phyloP scores from a whole-genome alignment of 2,329 filamentous ascomycete genomes.

The Aschersonia sp. region DNA sequence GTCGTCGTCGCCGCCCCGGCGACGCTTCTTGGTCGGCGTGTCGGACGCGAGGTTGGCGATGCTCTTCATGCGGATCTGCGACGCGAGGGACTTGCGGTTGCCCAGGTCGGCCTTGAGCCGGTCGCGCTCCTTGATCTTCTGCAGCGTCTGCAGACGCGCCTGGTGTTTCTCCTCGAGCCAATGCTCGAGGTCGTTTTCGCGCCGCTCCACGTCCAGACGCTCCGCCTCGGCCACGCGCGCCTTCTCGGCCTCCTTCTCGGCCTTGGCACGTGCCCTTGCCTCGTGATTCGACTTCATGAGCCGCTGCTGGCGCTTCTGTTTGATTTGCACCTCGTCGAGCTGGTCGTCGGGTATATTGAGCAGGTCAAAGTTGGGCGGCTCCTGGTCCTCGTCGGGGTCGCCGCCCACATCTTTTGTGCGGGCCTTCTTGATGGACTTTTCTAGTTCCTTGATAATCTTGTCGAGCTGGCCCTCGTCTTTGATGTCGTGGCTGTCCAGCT shows the following conservation, averaged over 20 bases:
- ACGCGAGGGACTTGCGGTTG: constrained; percentile 91
- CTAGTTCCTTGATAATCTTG: constrained; percentile 72
- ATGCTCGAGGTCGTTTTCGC: constrained; percentile 68
- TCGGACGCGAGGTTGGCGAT: constrained; percentile 94
- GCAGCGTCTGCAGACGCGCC: constrained; percentile 54
- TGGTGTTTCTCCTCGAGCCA: constrained; percentile 78
- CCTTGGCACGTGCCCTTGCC: constrained; percentile 82
- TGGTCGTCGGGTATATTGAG: constrained; percentile 84
- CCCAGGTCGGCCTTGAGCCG: constrained; percentile 86
- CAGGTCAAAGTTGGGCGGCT: constrained; percentile 73
- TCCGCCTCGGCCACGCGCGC: constrained; percentile 72
- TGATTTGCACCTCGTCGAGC: constrained; percentile 79
- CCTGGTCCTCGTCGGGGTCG: constrained; percentile 64
- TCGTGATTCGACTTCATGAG: constrained; percentile 93
- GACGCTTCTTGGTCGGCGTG: constrained; percentile 67
- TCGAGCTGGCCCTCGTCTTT: constrained; percentile 84
- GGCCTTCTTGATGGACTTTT: constrained; percentile 78
- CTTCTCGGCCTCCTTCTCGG: constrained; percentile 88
- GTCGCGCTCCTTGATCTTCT: constrained; percentile 87
- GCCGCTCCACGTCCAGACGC: constrained; percentile 66
- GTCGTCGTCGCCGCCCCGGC: constrained; percentile 83
- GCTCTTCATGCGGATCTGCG: constrained; percentile 95
- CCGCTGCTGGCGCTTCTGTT: constrained; percentile 84
- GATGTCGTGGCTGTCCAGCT: constrained; percentile 82
- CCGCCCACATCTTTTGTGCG: constrained; percentile 87